Base-by-base conservation (phyloP, 2,329 filamentous ascomycete genomes). In the Nemania sp. region DNA sequence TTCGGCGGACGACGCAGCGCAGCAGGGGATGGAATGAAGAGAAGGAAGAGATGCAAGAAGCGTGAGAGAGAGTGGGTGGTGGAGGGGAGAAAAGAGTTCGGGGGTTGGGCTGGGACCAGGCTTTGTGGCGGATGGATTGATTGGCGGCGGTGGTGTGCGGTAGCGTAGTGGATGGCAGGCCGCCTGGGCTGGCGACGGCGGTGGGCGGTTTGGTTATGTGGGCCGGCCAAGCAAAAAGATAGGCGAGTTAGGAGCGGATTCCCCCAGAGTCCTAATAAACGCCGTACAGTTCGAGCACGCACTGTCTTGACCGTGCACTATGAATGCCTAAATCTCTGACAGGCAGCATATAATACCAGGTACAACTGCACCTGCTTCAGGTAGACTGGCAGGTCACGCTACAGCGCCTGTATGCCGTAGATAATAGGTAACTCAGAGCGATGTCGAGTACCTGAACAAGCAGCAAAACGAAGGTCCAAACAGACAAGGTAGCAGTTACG, bases 31-130 rank as follows among this genome's bases (percentile, higher is more conserved):
- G 44, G 41, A 41, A 52, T 52, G 46, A 42, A 51, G 49, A 49
- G 36, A 39, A 50, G 40, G 60, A 59, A 56, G 54, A 59, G 49
- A 60, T 56, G 49, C 57, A 56, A 63, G 51, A 61, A 61, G 52
- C 55, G 56, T 56, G 62, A 62, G 61, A 59, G 61, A 61, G 59
- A 51, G 61, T 65, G 67, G 68, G 65, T 57, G 64, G 63, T 37
- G 45, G 57, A 52, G 47, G 52, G 49, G 52, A 61, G 58, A 59
- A 61, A 61, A 61, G 56, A 47, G 33, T 49, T 44, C 31, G 52
- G 61, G 63, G 61, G 64, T 61, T 59, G 47, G 62, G 60, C 57
- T 54, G 63, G 63, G 55, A 57, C 54, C 54, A 20, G 56, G 54
- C 53, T 39, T 54, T n/a, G n/a, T n/a, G n/a, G 62, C 53, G 53